Evolutionary conservation across 768 basidiomycete genomes (phyloP).

Genomic region (Neoboletus subvelutipes): DNA sequence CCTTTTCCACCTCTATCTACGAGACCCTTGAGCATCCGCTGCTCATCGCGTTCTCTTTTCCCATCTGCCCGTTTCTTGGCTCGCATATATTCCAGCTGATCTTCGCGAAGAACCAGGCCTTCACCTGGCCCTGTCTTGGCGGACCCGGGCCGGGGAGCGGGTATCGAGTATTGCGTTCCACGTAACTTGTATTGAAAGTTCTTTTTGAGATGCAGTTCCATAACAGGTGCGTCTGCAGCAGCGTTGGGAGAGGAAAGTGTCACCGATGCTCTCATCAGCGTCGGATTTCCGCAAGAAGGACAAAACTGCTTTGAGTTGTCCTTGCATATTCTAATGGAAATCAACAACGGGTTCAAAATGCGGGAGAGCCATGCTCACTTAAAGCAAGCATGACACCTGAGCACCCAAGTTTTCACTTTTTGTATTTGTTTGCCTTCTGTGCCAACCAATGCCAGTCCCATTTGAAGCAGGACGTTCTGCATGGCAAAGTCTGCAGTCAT

Average conservation of each 20-base stretch:
- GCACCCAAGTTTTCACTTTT: constrained; percentile 91
- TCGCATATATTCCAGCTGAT: constrained; percentile 83
- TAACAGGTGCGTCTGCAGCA: constrained; percentile 55
- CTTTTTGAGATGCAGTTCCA: constrained; percentile 90
- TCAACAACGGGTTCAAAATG: neutral
- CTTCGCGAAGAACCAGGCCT: constrained; percentile 88
- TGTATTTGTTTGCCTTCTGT: constrained; percentile 89
- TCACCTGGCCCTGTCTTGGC: constrained; percentile 82
- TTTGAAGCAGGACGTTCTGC: constrained; percentile 95
- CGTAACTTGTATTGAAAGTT: constrained; percentile 94
- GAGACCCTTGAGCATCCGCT: constrained; percentile 59
- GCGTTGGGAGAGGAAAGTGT: constrained; percentile 72
- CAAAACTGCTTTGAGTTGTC: constrained; percentile 95
- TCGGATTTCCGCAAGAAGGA: constrained; percentile 93
- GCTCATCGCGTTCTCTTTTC: constrained; percentile 74
- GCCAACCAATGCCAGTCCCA: constrained; percentile 87
- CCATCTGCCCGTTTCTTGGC: constrained; percentile 78
- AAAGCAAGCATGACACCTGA: constrained; percentile 98
- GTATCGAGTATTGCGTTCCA: constrained; percentile 91
- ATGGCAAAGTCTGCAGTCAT: constrained; percentile 99
- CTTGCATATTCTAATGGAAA: constrained; percentile 78
- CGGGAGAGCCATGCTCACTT: constrained; percentile 63
- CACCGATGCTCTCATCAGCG: constrained; percentile 87
- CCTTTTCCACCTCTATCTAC: constrained; percentile 49
- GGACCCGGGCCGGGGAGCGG: constrained; percentile 83